Evolutionary conservation across 352 stramenopile species (phyloP).

Genomic region (Phytophthora syringae): DNA sequence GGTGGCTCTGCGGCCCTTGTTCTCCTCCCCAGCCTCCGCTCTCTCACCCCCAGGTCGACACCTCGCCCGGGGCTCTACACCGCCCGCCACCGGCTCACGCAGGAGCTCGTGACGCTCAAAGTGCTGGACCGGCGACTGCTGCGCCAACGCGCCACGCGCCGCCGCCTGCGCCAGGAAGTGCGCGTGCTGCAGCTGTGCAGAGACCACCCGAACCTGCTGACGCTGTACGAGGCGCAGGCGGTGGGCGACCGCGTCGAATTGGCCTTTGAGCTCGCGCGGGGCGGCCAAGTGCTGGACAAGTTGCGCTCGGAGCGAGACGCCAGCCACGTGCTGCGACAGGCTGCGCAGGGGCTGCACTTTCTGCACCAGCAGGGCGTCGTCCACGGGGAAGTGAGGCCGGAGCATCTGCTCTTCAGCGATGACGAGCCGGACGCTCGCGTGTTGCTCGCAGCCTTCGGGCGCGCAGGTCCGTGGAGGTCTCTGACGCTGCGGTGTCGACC

Average conservation of each 20-base stretch:
- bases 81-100: slow-evolving; percentile 55
- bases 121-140: slow-evolving; percentile 67
- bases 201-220: slow-evolving; percentile 70
- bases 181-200: slow-evolving; percentile 53
- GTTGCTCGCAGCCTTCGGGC: slow-evolving; percentile 71
- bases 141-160: slow-evolving; percentile 42
- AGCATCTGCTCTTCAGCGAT: slow-evolving; percentile 81
- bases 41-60: not conserved
- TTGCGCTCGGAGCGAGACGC: slow-evolving; percentile 63
- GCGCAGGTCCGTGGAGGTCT: slow-evolving; percentile 52
- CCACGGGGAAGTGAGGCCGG: slow-evolving; percentile 72
- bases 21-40: slow-evolving; percentile 24
- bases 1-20: slow-evolving; percentile 56
- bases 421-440: slow-evolving; percentile 67
- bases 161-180: slow-evolving; percentile 77
- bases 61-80: slow-evolving; percentile 65
- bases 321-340: slow-evolving; percentile 55
- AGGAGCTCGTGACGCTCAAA: slow-evolving; percentile 78
- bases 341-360: slow-evolving; percentile 56
- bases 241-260: slow-evolving; percentile 61
- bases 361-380: slow-evolving; percentile 60
- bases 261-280: slow-evolving; percentile 75
- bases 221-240: slow-evolving; percentile 67
- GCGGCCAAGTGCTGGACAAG: slow-evolving; percentile 63
- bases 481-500: slow-evolving; percentile 37